Percentiles rank a stretch among this genome's conserved stretches.
phyloP scores from a whole-genome alignment of 1,284 basidiomycete genomes.

The Rhizoctonia solani region DNA sequence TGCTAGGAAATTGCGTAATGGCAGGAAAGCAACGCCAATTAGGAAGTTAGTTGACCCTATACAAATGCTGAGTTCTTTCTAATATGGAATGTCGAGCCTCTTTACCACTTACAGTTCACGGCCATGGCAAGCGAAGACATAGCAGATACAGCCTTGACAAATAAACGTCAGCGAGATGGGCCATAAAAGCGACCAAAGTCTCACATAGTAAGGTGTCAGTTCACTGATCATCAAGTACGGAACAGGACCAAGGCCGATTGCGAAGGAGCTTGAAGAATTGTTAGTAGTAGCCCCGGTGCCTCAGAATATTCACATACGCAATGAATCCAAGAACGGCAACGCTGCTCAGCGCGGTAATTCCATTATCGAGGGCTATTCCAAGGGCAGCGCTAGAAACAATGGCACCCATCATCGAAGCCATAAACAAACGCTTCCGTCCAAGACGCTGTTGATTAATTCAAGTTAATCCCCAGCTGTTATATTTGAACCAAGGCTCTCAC shows the following conservation, averaged over 20 bases:
- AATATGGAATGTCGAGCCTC: neutral
- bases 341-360: constrained; percentile 65
- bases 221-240: constrained; percentile 95
- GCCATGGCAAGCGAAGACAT: constrained; percentile 83
- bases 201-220: constrained; percentile 76
- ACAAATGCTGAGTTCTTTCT: no score
- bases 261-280: constrained; percentile 67
- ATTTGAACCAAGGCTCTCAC: no score
- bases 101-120: constrained; percentile 68
- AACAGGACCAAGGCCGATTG: constrained; percentile 86
- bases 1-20: constrained; percentile 73
- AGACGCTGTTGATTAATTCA: constrained; percentile 42
- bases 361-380: constrained; percentile 71
- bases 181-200: constrained; percentile 41
- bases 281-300: neutral
- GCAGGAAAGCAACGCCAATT: constrained; percentile 81
- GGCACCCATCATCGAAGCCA: constrained; percentile 60
- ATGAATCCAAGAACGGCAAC: constrained; percentile 82
- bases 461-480: neutral
- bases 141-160: constrained; percentile 72
- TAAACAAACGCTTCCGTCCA: constrained; percentile 48
- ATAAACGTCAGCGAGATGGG: constrained; percentile 15
- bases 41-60: constrained; percentile 81
- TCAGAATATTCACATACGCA: constrained; percentile 56
- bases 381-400: constrained; percentile 68